These are phyloP conservation scores for Trypanosoma platydactyli DNA, from an alignment of 208 protist species.

Conservation along the genomic window DNA sequence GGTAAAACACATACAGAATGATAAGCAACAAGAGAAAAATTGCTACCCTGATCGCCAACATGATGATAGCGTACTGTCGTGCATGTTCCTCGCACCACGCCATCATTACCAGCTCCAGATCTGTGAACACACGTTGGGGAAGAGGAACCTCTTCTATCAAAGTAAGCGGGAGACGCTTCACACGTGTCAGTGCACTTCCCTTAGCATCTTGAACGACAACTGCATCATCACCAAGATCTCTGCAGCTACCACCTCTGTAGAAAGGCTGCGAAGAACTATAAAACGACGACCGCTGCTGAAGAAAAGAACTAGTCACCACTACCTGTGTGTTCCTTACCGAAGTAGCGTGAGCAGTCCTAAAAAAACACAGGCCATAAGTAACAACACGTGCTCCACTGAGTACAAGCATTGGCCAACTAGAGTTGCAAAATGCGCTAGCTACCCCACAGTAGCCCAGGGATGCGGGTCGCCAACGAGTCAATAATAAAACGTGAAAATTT, in stretches of 20 bases:
- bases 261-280: constrained; percentile 14
- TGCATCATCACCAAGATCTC: constrained; percentile 28
- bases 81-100: constrained; percentile 90
- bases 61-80: constrained; percentile 71
- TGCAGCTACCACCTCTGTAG: not conserved
- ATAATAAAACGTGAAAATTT: not conserved
- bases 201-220: constrained; percentile 65
- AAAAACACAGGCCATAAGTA: not conserved
- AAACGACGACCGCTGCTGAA: constrained; percentile 10
- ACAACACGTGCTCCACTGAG: not conserved
- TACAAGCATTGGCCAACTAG: not conserved
- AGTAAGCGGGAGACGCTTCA: constrained; percentile 68
- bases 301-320: not conserved
- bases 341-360: not conserved
- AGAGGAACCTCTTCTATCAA: constrained; percentile 85
- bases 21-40: constrained; percentile 77
- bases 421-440: not conserved
- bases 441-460: not conserved
- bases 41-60: constrained; percentile 48
- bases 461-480: not conserved
- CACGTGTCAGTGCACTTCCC: constrained; percentile 63
- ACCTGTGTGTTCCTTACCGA: not conserved
- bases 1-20: constrained; percentile 85
- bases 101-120: constrained; percentile 87
- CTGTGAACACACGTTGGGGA: constrained; percentile 71